Evolutionary conservation across 331 rosid genomes (phyloP), one percentile per base, ranked within the genome.

Genomic region (Stylosanthes scabra): DNA sequence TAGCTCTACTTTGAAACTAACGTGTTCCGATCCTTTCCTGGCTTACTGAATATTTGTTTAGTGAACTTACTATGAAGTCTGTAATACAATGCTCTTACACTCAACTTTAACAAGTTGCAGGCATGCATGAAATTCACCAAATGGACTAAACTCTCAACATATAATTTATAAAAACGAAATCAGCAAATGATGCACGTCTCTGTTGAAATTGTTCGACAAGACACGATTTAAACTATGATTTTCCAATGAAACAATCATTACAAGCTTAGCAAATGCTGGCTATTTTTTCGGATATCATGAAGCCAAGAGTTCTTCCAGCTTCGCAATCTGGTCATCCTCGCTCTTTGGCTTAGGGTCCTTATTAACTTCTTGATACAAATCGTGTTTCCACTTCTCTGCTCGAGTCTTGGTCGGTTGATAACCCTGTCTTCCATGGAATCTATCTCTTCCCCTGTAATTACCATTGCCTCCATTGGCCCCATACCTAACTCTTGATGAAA

Each of bases 241-340:
- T 75, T 75, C 39, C 15, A 11, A 55, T 5, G 28, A n/a, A 68
- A 29, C 50, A 37, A 31, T 50, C 49, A 45, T 6, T 29, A 71
- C 51, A 54, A 54, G 54, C 41, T 62, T 41, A 14, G 54, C 59
- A 41, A 57, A 61, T n/a, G 59, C 76, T 59, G 59, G 68, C 49
- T 37, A 11, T 57, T 40, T 60, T 76, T 72, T 59, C 39, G 4
- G 76, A 59, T 63, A 62, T 83, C 88, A 94, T 5, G 96, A 89
- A 78, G 89, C 74, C 81, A 94, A 81, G 46, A 94, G 97, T 62
- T 90, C 87, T 84, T 94, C 99, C 81, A 94, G 85, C 89, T 90
- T 87, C 11, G 99, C 97, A 74, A 91, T 88, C 80, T 91, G 96
- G 31, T 91, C 99, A 76, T 91, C 97, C 70, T 94, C 99, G 63